A percentile compares a stretch with the other conserved stretches of the same genome.
Evolutionary conservation across 1,284 basidiomycete species (phyloP).

Genomic region (Mycena sp.): DNA sequence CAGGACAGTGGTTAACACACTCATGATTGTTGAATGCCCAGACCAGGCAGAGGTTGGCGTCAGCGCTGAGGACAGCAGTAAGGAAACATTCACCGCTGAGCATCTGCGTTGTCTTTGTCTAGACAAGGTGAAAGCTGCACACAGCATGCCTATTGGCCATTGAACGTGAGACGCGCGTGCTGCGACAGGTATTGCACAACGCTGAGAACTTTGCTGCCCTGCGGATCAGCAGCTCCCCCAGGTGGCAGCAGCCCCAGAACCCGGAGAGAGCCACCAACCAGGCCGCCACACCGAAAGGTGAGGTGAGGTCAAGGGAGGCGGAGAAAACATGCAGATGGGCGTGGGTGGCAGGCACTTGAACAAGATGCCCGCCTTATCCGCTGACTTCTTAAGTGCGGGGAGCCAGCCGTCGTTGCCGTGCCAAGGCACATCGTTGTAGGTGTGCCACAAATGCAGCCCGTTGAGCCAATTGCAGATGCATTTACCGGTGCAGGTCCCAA

Average conservation of each 20-base stretch:
- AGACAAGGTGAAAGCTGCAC: constrained; percentile 12
- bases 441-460: no score
- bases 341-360: constrained; percentile 1
- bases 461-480: no score
- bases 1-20: constrained; percentile 8
- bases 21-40: constrained; percentile 23
- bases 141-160: not conserved
- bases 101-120: constrained; percentile 21
- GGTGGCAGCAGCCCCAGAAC: constrained; percentile 10
- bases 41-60: constrained; percentile 23
- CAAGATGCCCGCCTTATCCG: not conserved
- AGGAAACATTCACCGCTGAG: constrained; percentile 14
- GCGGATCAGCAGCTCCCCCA: constrained; percentile 1
- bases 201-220: constrained; percentile 1
- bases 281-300: not conserved
- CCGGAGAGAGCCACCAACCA: not conserved
- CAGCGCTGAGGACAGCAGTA: not conserved
- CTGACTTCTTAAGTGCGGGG: not conserved
- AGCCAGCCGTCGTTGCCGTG: constrained; percentile 1
- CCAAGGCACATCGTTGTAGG: constrained; percentile 5
- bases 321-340: not conserved
- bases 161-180: not conserved
- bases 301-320: not conserved
- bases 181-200: not conserved
- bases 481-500: not conserved